Conservation (phyloP, 805 yeast species). For the Yamadazyma phyllophila region DNA sequence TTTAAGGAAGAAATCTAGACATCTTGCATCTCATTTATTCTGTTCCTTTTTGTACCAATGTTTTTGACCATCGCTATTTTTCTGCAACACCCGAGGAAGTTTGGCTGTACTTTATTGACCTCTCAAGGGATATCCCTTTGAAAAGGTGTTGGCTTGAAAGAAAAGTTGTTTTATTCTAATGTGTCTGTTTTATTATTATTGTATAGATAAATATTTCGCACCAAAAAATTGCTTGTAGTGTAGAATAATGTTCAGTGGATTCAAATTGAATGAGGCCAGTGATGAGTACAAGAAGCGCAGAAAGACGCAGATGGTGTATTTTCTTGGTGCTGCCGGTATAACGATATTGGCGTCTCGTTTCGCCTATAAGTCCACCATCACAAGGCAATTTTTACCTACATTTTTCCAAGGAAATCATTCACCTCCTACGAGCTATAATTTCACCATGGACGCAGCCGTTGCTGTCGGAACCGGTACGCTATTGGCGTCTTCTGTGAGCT, state of each 20-base stretch:
- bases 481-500: conserved; percentile 66
- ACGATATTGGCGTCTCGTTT: conserved; percentile 71
- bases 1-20: conserved; percentile 42
- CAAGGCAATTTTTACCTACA: conserved; percentile 72
- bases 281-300: conserved; percentile 59
- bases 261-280: conserved; percentile 35
- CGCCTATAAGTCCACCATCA: conserved; percentile 70
- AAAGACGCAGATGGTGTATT: conserved; percentile 67
- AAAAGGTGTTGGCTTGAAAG: not conserved
- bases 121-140: not conserved
- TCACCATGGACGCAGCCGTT: conserved; percentile 77
- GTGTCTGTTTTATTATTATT: conserved; percentile 7
- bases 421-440: conserved; percentile 74
- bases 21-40: conserved; percentile 1
- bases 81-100: conserved; percentile 2
- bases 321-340: conserved; percentile 68
- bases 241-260: conserved; percentile 19
- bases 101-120: conserved; percentile 3
- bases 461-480: conserved; percentile 83
- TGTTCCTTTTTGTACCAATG: not conserved
- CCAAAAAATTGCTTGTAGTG: not conserved
- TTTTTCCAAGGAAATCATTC: conserved; percentile 81
- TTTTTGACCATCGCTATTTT: not conserved
- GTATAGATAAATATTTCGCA: conserved; percentile 9
- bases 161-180: conserved; percentile 10